Percentiles rank a stretch among this genome's conserved stretches.
These are phyloP conservation scores for Nepenthes mirabilis DNA, from an alignment of 148 eudicot species.

Conservation along the genomic window DNA sequence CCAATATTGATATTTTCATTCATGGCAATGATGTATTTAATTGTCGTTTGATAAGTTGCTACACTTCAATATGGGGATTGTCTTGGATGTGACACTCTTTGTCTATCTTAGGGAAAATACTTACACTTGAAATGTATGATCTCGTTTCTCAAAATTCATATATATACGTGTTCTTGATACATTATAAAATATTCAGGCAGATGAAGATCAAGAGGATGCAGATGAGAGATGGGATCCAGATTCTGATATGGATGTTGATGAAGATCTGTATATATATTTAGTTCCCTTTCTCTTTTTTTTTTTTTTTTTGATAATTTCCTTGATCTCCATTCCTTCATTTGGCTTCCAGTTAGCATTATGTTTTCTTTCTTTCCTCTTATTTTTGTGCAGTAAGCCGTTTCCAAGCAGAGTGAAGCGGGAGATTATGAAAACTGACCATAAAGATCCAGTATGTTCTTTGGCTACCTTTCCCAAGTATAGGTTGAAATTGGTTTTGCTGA, in stretches of 20 bases:
- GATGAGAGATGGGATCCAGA: conserved; percentile 69
- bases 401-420: conserved; percentile 66
- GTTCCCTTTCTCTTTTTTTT: conserved; percentile 1
- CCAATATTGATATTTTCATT: no score
- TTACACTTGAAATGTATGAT: background rate
- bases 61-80: no score
- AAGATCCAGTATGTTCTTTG: no score
- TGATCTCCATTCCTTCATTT: background rate
- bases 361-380: background rate
- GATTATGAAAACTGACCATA: conserved; percentile 19
- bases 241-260: conserved; percentile 63
- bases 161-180: background rate
- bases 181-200: conserved; percentile 35
- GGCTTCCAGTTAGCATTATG: background rate
- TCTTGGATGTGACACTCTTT: background rate
- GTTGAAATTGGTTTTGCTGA: no score
- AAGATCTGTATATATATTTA: conserved; percentile 33
- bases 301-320: no score
- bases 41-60: no score
- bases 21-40: no score
- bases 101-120: background rate
- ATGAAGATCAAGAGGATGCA: conserved; percentile 66
- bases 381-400: conserved; percentile 34
- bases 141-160: background rate
- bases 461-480: no score